Conservation (phyloP, 192 early-diverging fungal species). For the Backusella macrospora region DNA sequence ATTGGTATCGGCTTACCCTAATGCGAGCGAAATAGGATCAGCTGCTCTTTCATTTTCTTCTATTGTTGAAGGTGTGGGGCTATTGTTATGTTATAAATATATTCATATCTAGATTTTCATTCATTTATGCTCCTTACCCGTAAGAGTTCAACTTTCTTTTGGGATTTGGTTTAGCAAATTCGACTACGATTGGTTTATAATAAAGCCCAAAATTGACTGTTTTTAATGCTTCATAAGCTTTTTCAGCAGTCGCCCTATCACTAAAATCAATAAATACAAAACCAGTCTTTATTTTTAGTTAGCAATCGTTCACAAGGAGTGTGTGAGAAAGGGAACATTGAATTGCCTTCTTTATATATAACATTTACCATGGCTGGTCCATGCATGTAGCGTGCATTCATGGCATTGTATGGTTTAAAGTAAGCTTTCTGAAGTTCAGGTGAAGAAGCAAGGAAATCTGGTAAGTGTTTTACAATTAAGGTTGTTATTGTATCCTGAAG, state of each 20-base stretch:
- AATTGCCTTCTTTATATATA: neutral
- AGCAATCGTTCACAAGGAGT: neutral
- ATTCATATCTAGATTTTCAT: neutral
- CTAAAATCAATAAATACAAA: constrained; percentile 47
- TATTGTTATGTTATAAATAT: neutral
- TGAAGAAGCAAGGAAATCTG: neutral
- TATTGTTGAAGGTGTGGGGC: neutral
- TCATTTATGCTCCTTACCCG: neutral
- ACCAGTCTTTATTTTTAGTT: constrained; percentile 29
- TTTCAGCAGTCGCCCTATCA: constrained; percentile 33
- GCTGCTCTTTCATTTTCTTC: neutral
- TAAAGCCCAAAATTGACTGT: constrained; percentile 21
- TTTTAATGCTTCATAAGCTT: constrained; percentile 36
- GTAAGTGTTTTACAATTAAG: constrained; percentile 29
- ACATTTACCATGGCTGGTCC: constrained; percentile 23
- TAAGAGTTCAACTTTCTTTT: constrained; percentile 14
- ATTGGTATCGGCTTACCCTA: constrained; percentile 27
- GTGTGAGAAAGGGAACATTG: no score
- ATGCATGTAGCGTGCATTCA: constrained; percentile 27
- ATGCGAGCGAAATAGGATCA: constrained; percentile 35
- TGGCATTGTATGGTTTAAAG: constrained; percentile 25
- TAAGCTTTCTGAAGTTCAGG: constrained; percentile 4
- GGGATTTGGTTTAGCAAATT: constrained; percentile 44
- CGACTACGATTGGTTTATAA: constrained; percentile 39
- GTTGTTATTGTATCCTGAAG: constrained; percentile 26